These are phyloP conservation scores for Lentinula boryana DNA, from an alignment of 768 basidiomycete species.

Conservation along the genomic window DNA sequence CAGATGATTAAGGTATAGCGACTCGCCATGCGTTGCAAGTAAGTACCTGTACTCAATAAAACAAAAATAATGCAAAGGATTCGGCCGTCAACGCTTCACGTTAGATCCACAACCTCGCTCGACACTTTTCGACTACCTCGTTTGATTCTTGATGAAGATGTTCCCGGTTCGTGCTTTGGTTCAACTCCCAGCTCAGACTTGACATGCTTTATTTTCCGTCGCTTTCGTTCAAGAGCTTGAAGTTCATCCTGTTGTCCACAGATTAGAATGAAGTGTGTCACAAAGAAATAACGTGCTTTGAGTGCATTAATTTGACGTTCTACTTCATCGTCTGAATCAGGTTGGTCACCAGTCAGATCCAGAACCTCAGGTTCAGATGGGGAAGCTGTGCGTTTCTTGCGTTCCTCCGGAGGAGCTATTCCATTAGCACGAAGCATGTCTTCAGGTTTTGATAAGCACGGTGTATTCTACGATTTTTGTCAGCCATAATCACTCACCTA, in stretches of 20 bases:
- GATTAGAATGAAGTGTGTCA: neutral
- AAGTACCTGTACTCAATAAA: no score
- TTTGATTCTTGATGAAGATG: neutral
- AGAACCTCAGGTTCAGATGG: neutral
- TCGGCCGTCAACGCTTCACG: neutral
- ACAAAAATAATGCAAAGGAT: no score
- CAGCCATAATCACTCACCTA: neutral
- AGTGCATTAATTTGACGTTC: neutral
- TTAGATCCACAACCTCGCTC: neutral
- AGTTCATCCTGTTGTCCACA: neutral
- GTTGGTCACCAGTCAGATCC: neutral
- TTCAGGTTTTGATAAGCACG: neutral
- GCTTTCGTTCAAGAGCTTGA: neutral
- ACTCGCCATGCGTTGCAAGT: no score
- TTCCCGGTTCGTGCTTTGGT: neutral
- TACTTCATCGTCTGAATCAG: neutral
- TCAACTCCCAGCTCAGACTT: neutral
- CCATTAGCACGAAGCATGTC: neutral
- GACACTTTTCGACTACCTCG: neutral
- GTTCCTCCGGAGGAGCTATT: neutral
- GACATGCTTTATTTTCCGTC: neutral
- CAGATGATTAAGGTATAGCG: no score
- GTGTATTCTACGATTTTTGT: neutral
- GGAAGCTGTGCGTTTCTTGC: neutral
- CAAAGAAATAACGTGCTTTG: neutral